Evolutionary conservation across 2,329 filamentous ascomycete genomes (phyloP), one percentile per base, ranked within the genome.

Genomic region (Stemphylium beticola): DNA sequence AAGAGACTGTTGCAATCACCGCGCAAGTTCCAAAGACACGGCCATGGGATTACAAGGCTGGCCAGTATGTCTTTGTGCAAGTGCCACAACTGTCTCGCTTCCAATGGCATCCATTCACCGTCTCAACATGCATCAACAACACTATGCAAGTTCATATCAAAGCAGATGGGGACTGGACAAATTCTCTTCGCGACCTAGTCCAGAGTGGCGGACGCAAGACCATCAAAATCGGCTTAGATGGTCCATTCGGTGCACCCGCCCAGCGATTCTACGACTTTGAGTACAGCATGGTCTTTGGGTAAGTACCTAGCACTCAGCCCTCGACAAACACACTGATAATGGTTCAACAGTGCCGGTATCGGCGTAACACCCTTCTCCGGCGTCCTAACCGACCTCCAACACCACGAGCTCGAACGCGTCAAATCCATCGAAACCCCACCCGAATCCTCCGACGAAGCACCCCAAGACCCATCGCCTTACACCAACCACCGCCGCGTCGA

Each of bases 51-150:
- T 85, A 84, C 63, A 77, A 79, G 48, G 82, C 83, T n/a, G 83
- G 83, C 0, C 82, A 85, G 63, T 85, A 85, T 53, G 77, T 86
- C 12, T 81, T 86, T 40, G 72, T 85, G 0, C 83, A 85, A 58
- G 80, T 85, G 0, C 83, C 83, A 0, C 57, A 74, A 26, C 67
- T 85, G 18, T 83, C 81, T 33, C 71, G 76, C 44, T 85, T 82
- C 53, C 82, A 85, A 60, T 86, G 83, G 83, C 83, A 86, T 51
- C 83, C 83, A 0, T 86, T 86, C 59, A 85, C 83, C 0, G 80
- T 86, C 0, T 85, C 83, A 0, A 79, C 80, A 2, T 85, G 83
- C 58, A 76, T 78, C 12, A 82, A 79, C 0, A 79, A 81, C 22
- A 76, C 78, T 29, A 78, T 86, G 71, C 79, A 80, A 65, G 66